Evolutionary conservation across 148 eudicot species (phyloP), one percentile per base, ranked within the genome.

Genomic region (Rhododendron williamsianum): DNA sequence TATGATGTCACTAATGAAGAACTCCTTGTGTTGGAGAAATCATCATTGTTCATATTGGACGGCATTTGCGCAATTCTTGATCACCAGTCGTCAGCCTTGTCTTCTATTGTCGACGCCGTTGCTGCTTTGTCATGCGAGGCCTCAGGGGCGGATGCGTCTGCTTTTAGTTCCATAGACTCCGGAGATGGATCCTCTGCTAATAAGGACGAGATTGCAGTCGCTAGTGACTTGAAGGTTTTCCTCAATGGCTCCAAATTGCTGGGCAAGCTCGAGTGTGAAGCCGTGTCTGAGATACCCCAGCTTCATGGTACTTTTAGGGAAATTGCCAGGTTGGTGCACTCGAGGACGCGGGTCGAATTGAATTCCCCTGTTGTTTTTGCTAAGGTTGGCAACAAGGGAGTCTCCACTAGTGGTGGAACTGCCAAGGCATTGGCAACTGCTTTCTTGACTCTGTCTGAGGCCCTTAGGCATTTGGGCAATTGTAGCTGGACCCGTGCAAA

Each of bases 41-140:
- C 87, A 77, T 76, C 87, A 77, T 76, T 89, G 60, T 88, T 87
- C 56, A 83, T 86, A 0, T 6, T 95, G 36, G 90, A 88, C 45
- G 98, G 93, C 56, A 83, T 95, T 12, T 94, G 89, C 76, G 95
- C 93, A 4, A 30, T 96, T 52, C 80, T 96, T 78, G 99, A 96
- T 60, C 84, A 94, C 84, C 87, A 87, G 19, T 82, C 87, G 10
- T 82, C 93, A 1, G 81, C 87, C 3, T 69, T 96, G 84, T 88
- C 90, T 6, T 36, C 84, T 2, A 65, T 95, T 0, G 91, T 89
- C 1, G 99, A 95, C 76, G 87, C 89, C 0, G 90, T 90, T 0
- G 95, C 93, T 16, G 97, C 96, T 0, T 87, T 95, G 82, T 94
- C 98, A 25, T 92, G 95, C 77, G 98, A 96, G 91, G 97, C 98